Conservation (phyloP, 139 green algal genomes). For the Haematococcus lacustris region DNA sequence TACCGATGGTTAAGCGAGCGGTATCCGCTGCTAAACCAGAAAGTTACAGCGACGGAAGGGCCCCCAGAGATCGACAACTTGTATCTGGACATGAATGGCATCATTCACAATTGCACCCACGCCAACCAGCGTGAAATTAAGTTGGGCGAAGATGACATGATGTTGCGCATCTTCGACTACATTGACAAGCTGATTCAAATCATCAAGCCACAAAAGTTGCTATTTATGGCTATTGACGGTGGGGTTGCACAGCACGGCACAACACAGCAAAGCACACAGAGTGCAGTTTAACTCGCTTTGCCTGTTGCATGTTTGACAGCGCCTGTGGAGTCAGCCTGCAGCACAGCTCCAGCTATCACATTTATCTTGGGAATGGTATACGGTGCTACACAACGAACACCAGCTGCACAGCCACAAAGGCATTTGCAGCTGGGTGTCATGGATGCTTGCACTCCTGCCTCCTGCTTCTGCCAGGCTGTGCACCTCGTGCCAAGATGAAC, state of each 20-base stretch:
- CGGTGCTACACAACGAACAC: too few relatives aligned
- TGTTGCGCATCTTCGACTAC: slow-evolving; percentile 82
- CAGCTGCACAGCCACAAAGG: too few relatives aligned
- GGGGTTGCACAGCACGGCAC: background rate
- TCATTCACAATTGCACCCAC: slow-evolving; percentile 95
- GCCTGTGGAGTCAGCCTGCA: too few relatives aligned
- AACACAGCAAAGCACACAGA: too few relatives aligned
- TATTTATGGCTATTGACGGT: slow-evolving; percentile 96
- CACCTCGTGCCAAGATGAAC: slow-evolving; percentile 94
- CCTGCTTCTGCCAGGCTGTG: slow-evolving; percentile 55
- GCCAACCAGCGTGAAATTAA: slow-evolving; percentile 63
- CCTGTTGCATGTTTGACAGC: too few relatives aligned
- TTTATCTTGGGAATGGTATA: too few relatives aligned
- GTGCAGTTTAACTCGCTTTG: too few relatives aligned
- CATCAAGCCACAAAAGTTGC: slow-evolving; percentile 74
- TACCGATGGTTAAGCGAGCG: slow-evolving; percentile 91
- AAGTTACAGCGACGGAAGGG: slow-evolving; percentile 49
- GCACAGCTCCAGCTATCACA: too few relatives aligned
- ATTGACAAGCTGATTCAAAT: slow-evolving; percentile 87
- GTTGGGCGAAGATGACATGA: slow-evolving; percentile 85
- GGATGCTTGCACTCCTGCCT: too few relatives aligned
- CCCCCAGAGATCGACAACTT: slow-evolving; percentile 80
- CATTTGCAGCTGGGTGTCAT: too few relatives aligned
- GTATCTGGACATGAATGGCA: slow-evolving; percentile 94
- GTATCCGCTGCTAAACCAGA: slow-evolving; percentile 87